phyloP scores from a whole-genome alignment of 495 filamentous ascomycete genomes.

The Penicillium taxi region DNA sequence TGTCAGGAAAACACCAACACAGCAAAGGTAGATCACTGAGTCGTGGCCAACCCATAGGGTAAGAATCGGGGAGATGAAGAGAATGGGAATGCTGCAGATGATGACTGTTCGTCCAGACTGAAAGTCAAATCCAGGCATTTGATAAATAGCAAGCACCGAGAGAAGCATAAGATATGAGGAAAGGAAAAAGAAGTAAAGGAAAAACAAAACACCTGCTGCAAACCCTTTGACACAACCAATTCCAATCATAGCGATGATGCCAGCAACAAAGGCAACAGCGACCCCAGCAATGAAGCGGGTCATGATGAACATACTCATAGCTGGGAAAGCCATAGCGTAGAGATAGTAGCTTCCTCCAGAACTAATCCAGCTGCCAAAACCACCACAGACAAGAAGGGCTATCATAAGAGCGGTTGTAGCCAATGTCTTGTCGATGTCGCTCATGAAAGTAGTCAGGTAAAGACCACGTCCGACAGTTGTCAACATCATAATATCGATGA shows the following conservation, averaged over 20 bases:
- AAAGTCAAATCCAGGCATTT: slow-evolving; percentile 1
- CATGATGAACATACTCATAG: slow-evolving; percentile 4
- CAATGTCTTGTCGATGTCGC: slow-evolving; percentile 4
- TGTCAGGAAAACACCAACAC: background rate
- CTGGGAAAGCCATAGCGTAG: slow-evolving; percentile 3
- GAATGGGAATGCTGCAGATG: background rate
- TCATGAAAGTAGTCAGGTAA: slow-evolving; percentile 4
- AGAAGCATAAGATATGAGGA: slow-evolving; percentile 3
- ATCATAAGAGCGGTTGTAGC: slow-evolving; percentile 4
- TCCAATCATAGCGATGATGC: slow-evolving; percentile 2
- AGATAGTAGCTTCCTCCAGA: slow-evolving; percentile 4
- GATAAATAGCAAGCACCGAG: slow-evolving; percentile 1
- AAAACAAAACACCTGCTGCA: slow-evolving; percentile 2
- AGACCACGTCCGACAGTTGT: slow-evolving; percentile 2
- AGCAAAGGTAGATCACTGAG: slow-evolving; percentile 4
- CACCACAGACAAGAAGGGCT: slow-evolving; percentile 1
- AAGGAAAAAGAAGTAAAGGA: slow-evolving; percentile 4
- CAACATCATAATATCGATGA: slow-evolving; percentile 3
- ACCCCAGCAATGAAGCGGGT: slow-evolving; percentile 2
- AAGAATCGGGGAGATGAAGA: slow-evolving; percentile 1
- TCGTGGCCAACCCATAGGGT: slow-evolving; percentile 3
- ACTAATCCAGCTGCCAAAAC: slow-evolving; percentile 3
- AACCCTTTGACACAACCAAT: slow-evolving; percentile 1
- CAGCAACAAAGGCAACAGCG: slow-evolving; percentile 1
- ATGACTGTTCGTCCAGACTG: slow-evolving; percentile 1